These are phyloP conservation scores for Myochromella boudieri DNA, from an alignment of 768 basidiomycete genomes.

Conservation along the genomic window DNA sequence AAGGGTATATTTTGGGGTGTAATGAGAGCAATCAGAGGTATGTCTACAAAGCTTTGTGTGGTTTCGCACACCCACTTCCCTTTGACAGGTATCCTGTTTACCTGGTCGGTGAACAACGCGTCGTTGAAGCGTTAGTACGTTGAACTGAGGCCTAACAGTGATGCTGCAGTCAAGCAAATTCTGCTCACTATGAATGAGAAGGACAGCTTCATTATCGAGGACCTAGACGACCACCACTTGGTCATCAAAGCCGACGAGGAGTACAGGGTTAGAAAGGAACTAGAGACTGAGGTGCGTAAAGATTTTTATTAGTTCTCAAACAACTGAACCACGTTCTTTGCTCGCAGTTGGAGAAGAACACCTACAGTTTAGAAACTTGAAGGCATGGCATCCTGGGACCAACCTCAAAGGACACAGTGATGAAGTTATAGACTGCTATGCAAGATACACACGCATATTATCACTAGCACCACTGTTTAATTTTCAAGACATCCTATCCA, in stretches of 20 bases:
- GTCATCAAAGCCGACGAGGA: conserved; percentile 85
- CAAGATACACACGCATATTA: no score
- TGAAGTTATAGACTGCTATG: no score
- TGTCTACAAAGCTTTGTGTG: neutral
- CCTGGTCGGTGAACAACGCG: conserved; percentile 46
- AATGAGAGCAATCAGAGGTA: conserved; percentile 68
- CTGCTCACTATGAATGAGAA: conserved; percentile 80
- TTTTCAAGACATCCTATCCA: no score
- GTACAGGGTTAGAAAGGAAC: conserved; percentile 65
- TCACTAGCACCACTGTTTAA: no score
- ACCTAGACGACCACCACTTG: conserved; percentile 80
- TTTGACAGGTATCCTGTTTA: conserved; percentile 60
- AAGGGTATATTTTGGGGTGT: neutral
- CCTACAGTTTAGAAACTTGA: conserved; percentile 80
- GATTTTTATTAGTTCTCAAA: neutral
- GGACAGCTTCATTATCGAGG: conserved; percentile 80
- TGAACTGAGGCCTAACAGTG: conserved; percentile 42
- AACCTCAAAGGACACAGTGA: no score
- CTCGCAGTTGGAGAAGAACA: conserved; percentile 79
- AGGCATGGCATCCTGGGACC: no score
- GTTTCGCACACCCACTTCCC: neutral
- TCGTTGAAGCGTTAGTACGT: neutral
- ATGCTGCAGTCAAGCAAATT: conserved; percentile 89
- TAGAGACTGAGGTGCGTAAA: conserved; percentile 70
- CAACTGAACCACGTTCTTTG: neutral